Evolutionary conservation across 2,329 filamentous ascomycete genomes (phyloP).

Genomic region (Trichothecium sympodiale): DNA sequence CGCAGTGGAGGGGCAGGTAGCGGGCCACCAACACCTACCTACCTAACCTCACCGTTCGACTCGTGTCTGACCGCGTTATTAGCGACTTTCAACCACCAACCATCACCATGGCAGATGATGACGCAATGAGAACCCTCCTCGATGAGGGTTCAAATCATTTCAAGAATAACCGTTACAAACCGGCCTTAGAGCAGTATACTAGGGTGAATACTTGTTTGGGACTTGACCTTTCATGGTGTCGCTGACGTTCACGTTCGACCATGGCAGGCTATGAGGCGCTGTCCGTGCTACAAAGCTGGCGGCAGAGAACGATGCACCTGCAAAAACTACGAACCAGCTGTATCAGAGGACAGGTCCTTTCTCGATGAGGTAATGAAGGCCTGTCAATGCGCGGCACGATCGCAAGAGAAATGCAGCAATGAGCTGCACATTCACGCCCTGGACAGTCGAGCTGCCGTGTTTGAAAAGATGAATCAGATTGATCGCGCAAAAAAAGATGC

Average conservation of each 20-base stretch:
- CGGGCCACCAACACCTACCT: too few relatives aligned
- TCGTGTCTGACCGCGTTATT: too few relatives aligned
- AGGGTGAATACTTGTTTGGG: slow-evolving; percentile 1
- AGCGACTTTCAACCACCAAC: too few relatives aligned
- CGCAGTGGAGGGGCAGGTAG: too few relatives aligned
- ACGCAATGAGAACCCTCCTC: too few relatives aligned
- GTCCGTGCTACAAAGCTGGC: slow-evolving; percentile 19
- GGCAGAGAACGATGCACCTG: slow-evolving; percentile 25
- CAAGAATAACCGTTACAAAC: slow-evolving; percentile 4
- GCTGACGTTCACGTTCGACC: neutral
- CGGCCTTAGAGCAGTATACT: slow-evolving; percentile 7
- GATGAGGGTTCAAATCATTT: too few relatives aligned
- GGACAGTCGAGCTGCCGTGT: slow-evolving; percentile 28
- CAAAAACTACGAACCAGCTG: slow-evolving; percentile 26
- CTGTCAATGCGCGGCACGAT: slow-evolving; percentile 24
- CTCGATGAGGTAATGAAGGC: slow-evolving; percentile 30
- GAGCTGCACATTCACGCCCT: slow-evolving; percentile 26
- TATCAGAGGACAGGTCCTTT: slow-evolving; percentile 20
- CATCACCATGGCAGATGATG: too few relatives aligned
- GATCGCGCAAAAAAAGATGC: slow-evolving; percentile 26
- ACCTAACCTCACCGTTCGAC: too few relatives aligned
- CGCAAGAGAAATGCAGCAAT: slow-evolving; percentile 27
- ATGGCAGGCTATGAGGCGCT: slow-evolving; percentile 23
- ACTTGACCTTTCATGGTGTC: too few relatives aligned
- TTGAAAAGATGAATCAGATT: slow-evolving; percentile 25